phyloP scores from a whole-genome alignment of 805 yeast genomes.

The Gaillardinia entomophila region DNA sequence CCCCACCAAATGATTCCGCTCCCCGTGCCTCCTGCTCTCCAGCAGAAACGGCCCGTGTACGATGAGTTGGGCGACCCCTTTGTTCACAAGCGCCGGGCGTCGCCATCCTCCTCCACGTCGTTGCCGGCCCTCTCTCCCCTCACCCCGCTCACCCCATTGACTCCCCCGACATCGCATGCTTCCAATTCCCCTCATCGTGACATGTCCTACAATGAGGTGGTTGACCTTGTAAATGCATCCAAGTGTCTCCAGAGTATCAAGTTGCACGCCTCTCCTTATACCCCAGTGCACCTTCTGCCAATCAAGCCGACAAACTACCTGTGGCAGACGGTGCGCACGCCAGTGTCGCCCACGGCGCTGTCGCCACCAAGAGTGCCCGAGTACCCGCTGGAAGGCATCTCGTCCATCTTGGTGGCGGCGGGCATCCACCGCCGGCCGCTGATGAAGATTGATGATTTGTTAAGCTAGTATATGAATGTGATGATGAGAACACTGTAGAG shows the following conservation, averaged over 20 bases:
- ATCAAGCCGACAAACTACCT: too few relatives aligned
- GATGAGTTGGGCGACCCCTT: neutral
- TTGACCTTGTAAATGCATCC: constrained; percentile 31
- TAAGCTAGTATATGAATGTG: constrained; percentile 5
- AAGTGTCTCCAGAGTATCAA: constrained; percentile 26
- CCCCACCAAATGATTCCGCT: neutral
- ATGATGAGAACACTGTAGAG: too few relatives aligned
- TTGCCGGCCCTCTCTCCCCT: neutral
- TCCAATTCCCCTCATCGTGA: neutral
- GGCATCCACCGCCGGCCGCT: constrained; percentile 11
- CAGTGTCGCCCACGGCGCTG: neutral
- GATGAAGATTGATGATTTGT: constrained; percentile 27
- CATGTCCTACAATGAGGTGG: constrained; percentile 11
- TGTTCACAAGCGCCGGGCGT: neutral
- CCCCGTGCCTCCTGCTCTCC: neutral
- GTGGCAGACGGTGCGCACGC: neutral
- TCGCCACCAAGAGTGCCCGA: neutral
- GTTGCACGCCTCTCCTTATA: constrained; percentile 1
- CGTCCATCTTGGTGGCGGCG: constrained; percentile 28
- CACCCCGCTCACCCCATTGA: neutral
- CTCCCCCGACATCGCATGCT: neutral
- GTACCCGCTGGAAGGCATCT: constrained; percentile 13
- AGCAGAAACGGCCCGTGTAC: neutral
- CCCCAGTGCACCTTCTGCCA: too few relatives aligned
- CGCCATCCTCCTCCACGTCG: neutral